A percentile compares a stretch with the other conserved stretches of the same genome.
Evolutionary conservation across 169 alveolate species (phyloP).

Genomic region (Plasmodium knowlesi): DNA sequence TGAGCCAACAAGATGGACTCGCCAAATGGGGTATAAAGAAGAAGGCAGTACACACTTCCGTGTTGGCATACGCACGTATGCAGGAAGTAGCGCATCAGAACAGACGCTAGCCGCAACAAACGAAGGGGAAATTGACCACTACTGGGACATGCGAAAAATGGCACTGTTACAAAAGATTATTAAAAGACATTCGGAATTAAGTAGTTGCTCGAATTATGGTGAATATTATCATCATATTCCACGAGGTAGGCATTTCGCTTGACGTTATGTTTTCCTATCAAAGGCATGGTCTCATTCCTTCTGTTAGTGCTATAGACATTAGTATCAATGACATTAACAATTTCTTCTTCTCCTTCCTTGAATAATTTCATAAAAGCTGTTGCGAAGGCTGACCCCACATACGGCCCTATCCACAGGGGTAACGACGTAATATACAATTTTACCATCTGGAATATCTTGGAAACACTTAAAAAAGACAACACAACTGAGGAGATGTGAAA

Average conservation of each 20-base stretch:
- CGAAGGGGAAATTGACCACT: no score
- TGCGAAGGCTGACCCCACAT: constrained; percentile 62
- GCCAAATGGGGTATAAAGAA: not conserved
- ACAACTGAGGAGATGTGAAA: constrained; percentile 21
- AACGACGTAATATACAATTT: constrained; percentile 36
- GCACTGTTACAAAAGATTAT: not conserved
- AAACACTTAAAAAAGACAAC: constrained; percentile 48
- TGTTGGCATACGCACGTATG: not conserved
- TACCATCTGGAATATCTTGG: constrained; percentile 32
- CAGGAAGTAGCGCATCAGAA: not conserved
- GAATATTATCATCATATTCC: constrained; percentile 51
- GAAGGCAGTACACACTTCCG: not conserved
- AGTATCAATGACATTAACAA: constrained; percentile 43
- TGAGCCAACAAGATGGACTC: not conserved
- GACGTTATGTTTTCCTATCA: constrained; percentile 20
- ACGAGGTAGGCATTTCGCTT: constrained; percentile 52
- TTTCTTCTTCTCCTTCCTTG: constrained; percentile 51
- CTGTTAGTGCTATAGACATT: constrained; percentile 11
- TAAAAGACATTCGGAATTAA: constrained; percentile 30
- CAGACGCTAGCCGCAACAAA: not conserved
- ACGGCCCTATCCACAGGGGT: constrained; percentile 72
- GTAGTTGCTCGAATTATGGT: constrained; percentile 37
- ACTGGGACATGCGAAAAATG: not conserved
- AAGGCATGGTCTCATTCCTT: constrained; percentile 42
- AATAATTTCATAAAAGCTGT: constrained; percentile 23